Conservation (phyloP, 2,329 filamentous ascomycete species). For the Hypomyces perniciosus region DNA sequence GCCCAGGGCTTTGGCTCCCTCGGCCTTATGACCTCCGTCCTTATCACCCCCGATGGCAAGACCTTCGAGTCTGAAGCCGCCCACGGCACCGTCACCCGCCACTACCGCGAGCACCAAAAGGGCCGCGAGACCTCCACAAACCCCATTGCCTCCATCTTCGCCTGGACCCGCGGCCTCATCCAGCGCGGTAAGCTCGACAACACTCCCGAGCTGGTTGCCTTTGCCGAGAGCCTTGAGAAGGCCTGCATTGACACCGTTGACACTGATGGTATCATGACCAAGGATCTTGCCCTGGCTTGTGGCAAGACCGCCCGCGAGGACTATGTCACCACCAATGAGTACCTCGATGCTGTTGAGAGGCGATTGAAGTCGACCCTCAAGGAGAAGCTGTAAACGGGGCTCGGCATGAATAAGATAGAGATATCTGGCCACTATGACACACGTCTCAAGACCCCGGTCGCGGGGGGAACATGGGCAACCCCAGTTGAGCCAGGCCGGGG, state of each 20-base stretch:
- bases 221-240: slow-evolving; percentile 85
- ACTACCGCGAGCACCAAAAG: slow-evolving; percentile 99
- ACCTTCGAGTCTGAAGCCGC: slow-evolving; percentile 97
- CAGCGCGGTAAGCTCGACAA: slow-evolving; percentile 90
- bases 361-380: slow-evolving; percentile 75
- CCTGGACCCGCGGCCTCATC: slow-evolving; percentile 90
- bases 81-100: slow-evolving; percentile 95
- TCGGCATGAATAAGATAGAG: too few species aligned
- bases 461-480: too few species aligned
- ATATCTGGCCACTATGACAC: too few species aligned
- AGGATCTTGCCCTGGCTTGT: slow-evolving; percentile 92
- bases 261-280: slow-evolving; percentile 94
- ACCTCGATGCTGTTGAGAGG: slow-evolving; percentile 87
- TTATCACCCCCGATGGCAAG: slow-evolving; percentile 93
- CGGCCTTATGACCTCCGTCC: slow-evolving; percentile 95
- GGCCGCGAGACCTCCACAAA: slow-evolving; percentile 96
- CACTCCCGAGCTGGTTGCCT: slow-evolving; percentile 86
- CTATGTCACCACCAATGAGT: slow-evolving; percentile 89
- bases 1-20: slow-evolving; percentile 97
- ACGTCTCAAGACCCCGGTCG: too few species aligned
- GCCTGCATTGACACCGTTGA: slow-evolving; percentile 94
- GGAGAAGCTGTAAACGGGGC: slow-evolving; percentile 58
- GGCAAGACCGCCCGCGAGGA: slow-evolving; percentile 78
- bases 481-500: too few species aligned
- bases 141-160: slow-evolving; percentile 98